These are phyloP conservation scores for Fusarium fujikuroi DNA, from an alignment of 2,329 filamentous ascomycete genomes.

Conservation along the genomic window DNA sequence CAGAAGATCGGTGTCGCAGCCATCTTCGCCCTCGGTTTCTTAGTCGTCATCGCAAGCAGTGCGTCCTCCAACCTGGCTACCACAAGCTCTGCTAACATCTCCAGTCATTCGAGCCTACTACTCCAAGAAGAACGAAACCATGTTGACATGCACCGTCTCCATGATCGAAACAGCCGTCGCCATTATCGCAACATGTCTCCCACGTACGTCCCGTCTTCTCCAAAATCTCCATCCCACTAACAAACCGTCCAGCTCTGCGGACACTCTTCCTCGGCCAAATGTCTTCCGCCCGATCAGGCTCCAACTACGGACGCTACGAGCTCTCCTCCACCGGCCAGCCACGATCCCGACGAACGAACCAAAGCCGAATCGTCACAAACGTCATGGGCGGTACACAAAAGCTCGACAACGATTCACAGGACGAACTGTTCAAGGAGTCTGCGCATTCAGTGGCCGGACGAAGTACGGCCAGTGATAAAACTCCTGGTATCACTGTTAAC, in stretches of 20 bases:
- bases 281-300: slow-evolving; percentile 28
- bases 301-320: slow-evolving; percentile 39
- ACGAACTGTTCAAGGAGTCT: slow-evolving; percentile 35
- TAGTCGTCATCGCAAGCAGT: slow-evolving; percentile 49
- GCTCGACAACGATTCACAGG: slow-evolving; percentile 36
- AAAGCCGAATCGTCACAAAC: slow-evolving; percentile 37
- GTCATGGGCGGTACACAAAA: slow-evolving; percentile 38
- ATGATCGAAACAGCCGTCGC: slow-evolving; percentile 54
- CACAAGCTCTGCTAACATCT: not conserved
- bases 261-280: slow-evolving; percentile 37
- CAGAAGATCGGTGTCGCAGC: slow-evolving; percentile 48
- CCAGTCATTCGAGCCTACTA: slow-evolving; percentile 50
- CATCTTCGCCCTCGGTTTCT: slow-evolving; percentile 47
- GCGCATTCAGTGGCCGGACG: not conserved
- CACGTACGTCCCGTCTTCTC: slow-evolving; percentile 32
- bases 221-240: not conserved
- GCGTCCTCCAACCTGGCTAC: not conserved
- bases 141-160: slow-evolving; percentile 52
- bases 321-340: slow-evolving; percentile 34
- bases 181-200: slow-evolving; percentile 54
- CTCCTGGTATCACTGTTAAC: slow-evolving; percentile 30
- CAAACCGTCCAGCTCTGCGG: slow-evolving; percentile 15
- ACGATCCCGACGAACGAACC: slow-evolving; percentile 33
- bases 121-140: slow-evolving; percentile 49
- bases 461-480: slow-evolving; percentile 10